A percentile compares a stretch with the other conserved stretches of the same genome.
Conservation (phyloP, 2,329 filamentous ascomycete species). For the Proliferodiscus dingleyae region DNA sequence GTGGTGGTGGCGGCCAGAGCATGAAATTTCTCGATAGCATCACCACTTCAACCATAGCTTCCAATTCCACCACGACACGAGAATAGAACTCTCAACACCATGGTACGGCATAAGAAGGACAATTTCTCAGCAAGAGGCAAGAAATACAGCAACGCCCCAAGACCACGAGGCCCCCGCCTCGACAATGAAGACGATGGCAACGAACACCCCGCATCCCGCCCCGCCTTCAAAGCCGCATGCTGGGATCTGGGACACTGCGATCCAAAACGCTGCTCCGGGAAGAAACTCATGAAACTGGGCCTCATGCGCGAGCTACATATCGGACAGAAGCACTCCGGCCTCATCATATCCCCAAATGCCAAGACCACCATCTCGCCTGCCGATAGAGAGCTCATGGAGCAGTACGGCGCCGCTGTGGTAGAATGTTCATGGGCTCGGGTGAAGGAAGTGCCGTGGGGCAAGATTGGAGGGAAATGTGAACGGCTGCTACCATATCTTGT, state of each 20-base stretch:
- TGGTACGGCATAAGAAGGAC: constrained; percentile 98
- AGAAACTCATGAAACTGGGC: constrained; percentile 85
- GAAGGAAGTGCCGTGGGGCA: constrained; percentile 82
- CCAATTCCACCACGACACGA: neutral
- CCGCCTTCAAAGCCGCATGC: constrained; percentile 82
- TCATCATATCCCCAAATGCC: constrained; percentile 93
- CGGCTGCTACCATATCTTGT: constrained; percentile 89
- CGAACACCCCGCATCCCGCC: constrained; percentile 37
- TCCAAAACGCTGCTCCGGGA: constrained; percentile 92
- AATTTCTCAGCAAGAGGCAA: constrained; percentile 61
- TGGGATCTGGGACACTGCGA: constrained; percentile 99
- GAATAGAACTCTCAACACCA: constrained; percentile 34
- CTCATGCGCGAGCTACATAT: constrained; percentile 90
- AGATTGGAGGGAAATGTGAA: constrained; percentile 91
- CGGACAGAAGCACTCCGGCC: constrained; percentile 85
- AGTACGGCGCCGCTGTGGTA: constrained; percentile 89
- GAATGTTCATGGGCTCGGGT: constrained; percentile 97
- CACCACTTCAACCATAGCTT: neutral
- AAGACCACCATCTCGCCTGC: constrained; percentile 80
- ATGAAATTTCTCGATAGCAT: neutral
- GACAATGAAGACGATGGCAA: constrained; percentile 38
- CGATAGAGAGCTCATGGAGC: constrained; percentile 75
- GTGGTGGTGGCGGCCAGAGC: neutral
- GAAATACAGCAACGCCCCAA: constrained; percentile 57
- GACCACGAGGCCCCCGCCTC: constrained; percentile 47